Evolutionary conservation across 1,284 basidiomycete species (phyloP).

Genomic region (Cutaneotrichosporon mucoides): DNA sequence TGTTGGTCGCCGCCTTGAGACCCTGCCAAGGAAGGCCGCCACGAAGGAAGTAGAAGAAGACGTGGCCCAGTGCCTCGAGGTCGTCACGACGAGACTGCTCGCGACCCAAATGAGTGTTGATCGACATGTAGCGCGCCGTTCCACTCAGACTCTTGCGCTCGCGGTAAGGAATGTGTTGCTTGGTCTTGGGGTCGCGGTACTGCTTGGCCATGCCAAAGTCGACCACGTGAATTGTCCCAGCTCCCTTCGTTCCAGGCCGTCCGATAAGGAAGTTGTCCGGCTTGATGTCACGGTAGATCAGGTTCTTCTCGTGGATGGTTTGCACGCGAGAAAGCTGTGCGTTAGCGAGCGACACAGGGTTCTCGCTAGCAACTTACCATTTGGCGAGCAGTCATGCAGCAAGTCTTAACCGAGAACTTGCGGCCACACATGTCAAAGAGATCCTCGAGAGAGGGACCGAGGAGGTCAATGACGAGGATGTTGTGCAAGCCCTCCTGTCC

Average conservation of each 20-base stretch:
- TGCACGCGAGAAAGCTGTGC: slow-evolving; percentile 80
- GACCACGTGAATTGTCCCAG: slow-evolving; percentile 79
- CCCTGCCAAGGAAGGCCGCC: slow-evolving; percentile 95
- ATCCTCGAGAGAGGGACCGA: slow-evolving; percentile 92
- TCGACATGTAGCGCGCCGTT: slow-evolving; percentile 94
- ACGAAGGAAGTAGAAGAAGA: slow-evolving; percentile 96
- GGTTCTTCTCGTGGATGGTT: slow-evolving; percentile 93
- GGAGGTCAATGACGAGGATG: slow-evolving; percentile 90
- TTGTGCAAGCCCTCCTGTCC: slow-evolving; percentile 97
- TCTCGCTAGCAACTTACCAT: slow-evolving; percentile 83
- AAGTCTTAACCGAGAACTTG: slow-evolving; percentile 96
- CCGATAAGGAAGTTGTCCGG: slow-evolving; percentile 96
- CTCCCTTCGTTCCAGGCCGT: slow-evolving; percentile 77
- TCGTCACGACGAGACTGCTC: slow-evolving; percentile 95
- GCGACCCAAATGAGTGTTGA: slow-evolving; percentile 92
- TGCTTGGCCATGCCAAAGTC: slow-evolving; percentile 99
- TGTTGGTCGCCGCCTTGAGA: slow-evolving; percentile 92
- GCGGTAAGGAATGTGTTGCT: slow-evolving; percentile 94
- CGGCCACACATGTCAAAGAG: slow-evolving; percentile 99
- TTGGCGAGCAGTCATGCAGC: slow-evolving; percentile 93
- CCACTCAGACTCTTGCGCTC: slow-evolving; percentile 86
- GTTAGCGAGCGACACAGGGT: slow-evolving; percentile 53
- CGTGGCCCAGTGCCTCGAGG: slow-evolving; percentile 89
- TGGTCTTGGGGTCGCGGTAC: slow-evolving; percentile 93
- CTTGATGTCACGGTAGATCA: slow-evolving; percentile 97